Evolutionary conservation across 345 rosid species (phyloP), one percentile per base, ranked within the genome.

Genomic region (Anastatica hierochuntica): DNA sequence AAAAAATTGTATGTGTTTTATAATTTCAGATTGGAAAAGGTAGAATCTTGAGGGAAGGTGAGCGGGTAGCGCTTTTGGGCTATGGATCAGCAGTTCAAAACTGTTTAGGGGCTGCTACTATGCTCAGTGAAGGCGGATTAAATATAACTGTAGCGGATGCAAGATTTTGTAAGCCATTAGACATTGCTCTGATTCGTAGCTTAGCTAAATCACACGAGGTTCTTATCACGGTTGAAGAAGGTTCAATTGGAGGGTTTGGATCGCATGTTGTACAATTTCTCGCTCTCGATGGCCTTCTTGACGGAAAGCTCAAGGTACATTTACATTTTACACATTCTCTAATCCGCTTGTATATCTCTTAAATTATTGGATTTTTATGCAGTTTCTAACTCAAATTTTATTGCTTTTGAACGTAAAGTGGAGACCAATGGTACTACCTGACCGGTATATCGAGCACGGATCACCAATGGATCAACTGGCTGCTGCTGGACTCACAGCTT

Each of bases 221-320:
- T 0, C 53, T 92, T 48, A 81, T 92, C 20, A 92, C 98, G 0
- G 90, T 92, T 1, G 98, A 92, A 70, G 96, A 92, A 79, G 98
- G 98, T 46, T 90, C 98, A 1, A 79, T 84, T 10, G 98, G 98
- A 16, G 98, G 98, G 27, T 90, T 90, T 21, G 94, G 98, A 43
- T 92, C 96, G 39, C 98, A 88, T 13, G 96, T 92, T 1, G 96
- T 82, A 13, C 98, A 92, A 66, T 92, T 92, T 72, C 77, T 92
- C 14, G 92, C 98, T 13, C 90, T 88, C 1, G 76, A 85, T 51
- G 96, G 95, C 47, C 90, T 84, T 56, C 95, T 92, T 1, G 96
- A 88, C 31, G 96, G 98, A 53, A 74, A 78, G 14, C 75, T 84
- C n/a, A 88, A 84, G 98, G 98, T 66, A 15, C 13, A 9, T 7